Percentiles rank a stretch among this genome's conserved stretches.
These are phyloP conservation scores for Suillus placidus DNA, from an alignment of 768 basidiomycete genomes.

Conservation along the genomic window DNA sequence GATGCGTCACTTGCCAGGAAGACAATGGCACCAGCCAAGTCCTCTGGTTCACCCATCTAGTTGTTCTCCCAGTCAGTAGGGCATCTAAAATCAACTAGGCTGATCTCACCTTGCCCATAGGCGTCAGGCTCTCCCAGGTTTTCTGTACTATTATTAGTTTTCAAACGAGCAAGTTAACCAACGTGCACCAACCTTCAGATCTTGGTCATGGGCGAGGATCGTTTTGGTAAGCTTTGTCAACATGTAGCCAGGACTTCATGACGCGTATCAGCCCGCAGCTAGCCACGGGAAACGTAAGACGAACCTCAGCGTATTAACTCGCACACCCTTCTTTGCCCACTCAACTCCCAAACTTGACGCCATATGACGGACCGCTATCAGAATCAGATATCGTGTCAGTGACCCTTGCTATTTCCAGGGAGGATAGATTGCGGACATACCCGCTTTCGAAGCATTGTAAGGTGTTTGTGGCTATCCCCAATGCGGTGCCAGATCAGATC, in stretches of 20 bases:
- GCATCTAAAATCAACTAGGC: conserved; percentile 3
- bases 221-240: conserved; percentile 86
- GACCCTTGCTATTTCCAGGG: conserved; percentile 8
- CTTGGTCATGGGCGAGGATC: conserved; percentile 73
- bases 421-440: conserved; percentile 37
- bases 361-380: conserved; percentile 90
- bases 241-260: conserved; percentile 87
- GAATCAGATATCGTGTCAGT: conserved; percentile 11
- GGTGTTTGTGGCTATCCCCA: conserved; percentile 77
- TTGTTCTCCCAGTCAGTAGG: conserved; percentile 15
- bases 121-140: conserved; percentile 84
- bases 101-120: conserved; percentile 74
- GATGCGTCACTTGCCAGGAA: conserved; percentile 91
- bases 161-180: background rate
- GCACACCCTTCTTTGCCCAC: conserved; percentile 89
- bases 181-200: conserved; percentile 64
- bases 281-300: conserved; percentile 11
- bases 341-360: conserved; percentile 91
- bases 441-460: conserved; percentile 95
- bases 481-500: conserved; percentile 1
- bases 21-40: conserved; percentile 87
- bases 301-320: conserved; percentile 82
- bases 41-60: conserved; percentile 91
- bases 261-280: conserved; percentile 10
- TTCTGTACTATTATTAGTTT: conserved; percentile 45